Conservation (phyloP, 352 stramenopile species). For the Globisporangium spiculum region DNA sequence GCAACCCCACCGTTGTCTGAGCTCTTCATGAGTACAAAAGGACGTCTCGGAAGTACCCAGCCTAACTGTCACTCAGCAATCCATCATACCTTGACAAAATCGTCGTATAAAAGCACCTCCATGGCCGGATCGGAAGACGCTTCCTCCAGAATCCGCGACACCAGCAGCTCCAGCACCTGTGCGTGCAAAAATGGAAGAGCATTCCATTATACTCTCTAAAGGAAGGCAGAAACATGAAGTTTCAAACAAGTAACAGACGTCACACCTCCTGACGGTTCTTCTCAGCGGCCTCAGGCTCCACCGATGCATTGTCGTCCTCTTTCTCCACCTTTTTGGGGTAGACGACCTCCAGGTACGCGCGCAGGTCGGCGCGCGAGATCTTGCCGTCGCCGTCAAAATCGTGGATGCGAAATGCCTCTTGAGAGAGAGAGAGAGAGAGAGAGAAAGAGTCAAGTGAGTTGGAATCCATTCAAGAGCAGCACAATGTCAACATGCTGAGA, state of each 20-base stretch:
- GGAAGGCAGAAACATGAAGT: no score
- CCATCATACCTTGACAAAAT: slow-evolving; percentile 51
- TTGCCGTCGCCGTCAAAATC: slow-evolving; percentile 73
- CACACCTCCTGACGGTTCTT: slow-evolving; percentile 29
- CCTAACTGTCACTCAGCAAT: not conserved
- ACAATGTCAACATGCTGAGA: not conserved
- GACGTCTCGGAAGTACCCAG: not conserved
- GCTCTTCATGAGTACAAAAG: not conserved
- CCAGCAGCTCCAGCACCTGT: slow-evolving; percentile 40
- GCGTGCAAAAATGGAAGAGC: no score
- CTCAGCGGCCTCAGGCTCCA: slow-evolving; percentile 9
- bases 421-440: not conserved
- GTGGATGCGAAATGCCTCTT: slow-evolving; percentile 67
- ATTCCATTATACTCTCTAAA: no score
- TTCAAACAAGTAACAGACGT: slow-evolving; percentile 5
- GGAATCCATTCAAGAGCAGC: not conserved
- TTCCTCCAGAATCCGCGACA: slow-evolving; percentile 50
- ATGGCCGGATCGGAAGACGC: slow-evolving; percentile 40
- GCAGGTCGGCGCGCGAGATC: slow-evolving; percentile 55
- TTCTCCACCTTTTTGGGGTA: slow-evolving; percentile 31
- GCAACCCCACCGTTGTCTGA: not conserved
- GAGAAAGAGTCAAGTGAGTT: not conserved
- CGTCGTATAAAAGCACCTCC: slow-evolving; percentile 52
- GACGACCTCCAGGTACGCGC: slow-evolving; percentile 41
- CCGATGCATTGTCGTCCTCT: slow-evolving; percentile 10